These are phyloP conservation scores for Penstemon barbatus DNA, from an alignment of 257 asterid species.

Conservation along the genomic window DNA sequence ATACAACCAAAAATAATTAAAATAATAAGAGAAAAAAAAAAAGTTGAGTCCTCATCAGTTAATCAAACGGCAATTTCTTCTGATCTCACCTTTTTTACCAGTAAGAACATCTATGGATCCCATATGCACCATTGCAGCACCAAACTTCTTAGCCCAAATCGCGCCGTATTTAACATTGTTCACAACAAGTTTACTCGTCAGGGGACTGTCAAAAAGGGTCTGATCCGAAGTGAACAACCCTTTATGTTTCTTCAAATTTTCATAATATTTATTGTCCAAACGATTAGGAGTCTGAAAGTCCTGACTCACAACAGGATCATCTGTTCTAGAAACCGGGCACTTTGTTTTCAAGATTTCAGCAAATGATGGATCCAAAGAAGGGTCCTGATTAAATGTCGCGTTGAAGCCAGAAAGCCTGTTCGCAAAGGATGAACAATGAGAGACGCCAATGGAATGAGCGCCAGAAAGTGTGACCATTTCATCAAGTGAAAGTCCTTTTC, in stretches of 20 bases:
- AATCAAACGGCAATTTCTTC: constrained; percentile 45
- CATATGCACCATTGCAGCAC: constrained; percentile 67
- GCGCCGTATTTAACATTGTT: constrained; percentile 32
- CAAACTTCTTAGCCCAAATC: constrained; percentile 52
- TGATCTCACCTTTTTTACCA: constrained; percentile 49
- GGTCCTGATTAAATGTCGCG: constrained; percentile 23
- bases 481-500: constrained; percentile 40
- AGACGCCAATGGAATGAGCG: constrained; percentile 43
- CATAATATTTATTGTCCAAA: constrained; percentile 39
- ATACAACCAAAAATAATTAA: neutral
- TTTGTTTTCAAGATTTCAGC: constrained; percentile 26
- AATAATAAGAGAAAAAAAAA: neutral
- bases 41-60: constrained; percentile 32
- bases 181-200: constrained; percentile 42
- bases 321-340: constrained; percentile 28
- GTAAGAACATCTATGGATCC: constrained; percentile 57
- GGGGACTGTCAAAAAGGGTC: constrained; percentile 36
- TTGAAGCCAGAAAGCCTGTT: constrained; percentile 26
- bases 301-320: constrained; percentile 18
- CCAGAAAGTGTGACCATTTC: constrained; percentile 54
- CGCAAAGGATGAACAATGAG: constrained; percentile 37
- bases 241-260: constrained; percentile 19
- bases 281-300: constrained; percentile 3
- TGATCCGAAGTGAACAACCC: constrained; percentile 55
- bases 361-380: constrained; percentile 23